Evolutionary conservation across 306 rosid genomes (phyloP), one percentile per base, ranked within the genome.

Genomic region (Abrus precatorius): DNA sequence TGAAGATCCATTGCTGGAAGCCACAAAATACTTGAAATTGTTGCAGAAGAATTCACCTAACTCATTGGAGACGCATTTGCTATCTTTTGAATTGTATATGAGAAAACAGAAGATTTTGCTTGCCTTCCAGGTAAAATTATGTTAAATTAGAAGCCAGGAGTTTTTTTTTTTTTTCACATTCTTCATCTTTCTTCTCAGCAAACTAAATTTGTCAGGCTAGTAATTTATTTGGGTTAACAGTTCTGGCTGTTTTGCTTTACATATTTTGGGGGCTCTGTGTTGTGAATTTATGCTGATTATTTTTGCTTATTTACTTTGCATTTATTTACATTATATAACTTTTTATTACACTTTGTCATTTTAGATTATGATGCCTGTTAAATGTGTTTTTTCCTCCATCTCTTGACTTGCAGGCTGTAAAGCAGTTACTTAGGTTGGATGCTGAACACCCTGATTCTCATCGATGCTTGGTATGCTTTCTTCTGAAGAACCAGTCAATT

Each of bases 391-490:
- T 64, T 3, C 48, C 50, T 63, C 7, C 63, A 13, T 72, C 54
- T 40, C 78, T 83, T 76, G 76, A 32, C 63, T 61, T 88, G 61
- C 55, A 96, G 99, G 99, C 98, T 86, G 84, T 90, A 64, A 93
- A 92, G 88, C 99, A 93, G 81, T 89, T 96, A 44, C 85, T 96
- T 69, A 88, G 97, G 84, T 84, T 96, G 97, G 88, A 93, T 71
- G 89, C 92, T 1, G 97, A 92, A 68, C 94, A 96, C 84, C 99
- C 98, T 74, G 98, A 93, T 85, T 88, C 97, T 38, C 97, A 93
- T 80, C 83, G 98, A 57, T 92, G 93, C 85, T 80, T 96, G 97
- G 99, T 96, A 89, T 72, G 88, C 2, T 80, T 47, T 33, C 61
- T 69, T 60, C 40, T 57, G 56, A 63, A 45, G 27, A 63, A 47